Percentiles rank a stretch among this genome's conserved stretches.
Evolutionary conservation across 441 rosid genomes (phyloP).

Genomic region (Monsonia emarginata): DNA sequence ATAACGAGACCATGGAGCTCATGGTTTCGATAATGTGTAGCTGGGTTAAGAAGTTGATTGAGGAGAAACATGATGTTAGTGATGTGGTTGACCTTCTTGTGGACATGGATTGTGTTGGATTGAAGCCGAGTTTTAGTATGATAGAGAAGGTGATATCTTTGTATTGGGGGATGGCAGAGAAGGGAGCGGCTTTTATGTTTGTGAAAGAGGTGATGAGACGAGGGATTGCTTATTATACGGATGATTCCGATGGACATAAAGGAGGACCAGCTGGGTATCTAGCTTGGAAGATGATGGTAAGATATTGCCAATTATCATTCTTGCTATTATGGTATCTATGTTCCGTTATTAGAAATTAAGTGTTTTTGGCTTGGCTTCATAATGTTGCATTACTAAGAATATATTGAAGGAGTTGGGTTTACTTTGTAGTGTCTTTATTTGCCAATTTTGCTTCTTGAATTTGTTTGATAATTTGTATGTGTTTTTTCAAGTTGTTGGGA

Average conservation of each 20-base stretch:
- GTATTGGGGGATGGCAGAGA: conserved; percentile 69
- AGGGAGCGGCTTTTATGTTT: conserved; percentile 49
- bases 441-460: neutral
- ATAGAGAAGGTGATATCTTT: conserved; percentile 75
- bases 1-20: conserved; percentile 80
- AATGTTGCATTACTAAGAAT: neutral
- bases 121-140: conserved; percentile 81
- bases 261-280: conserved; percentile 87
- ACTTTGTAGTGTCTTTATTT: neutral
- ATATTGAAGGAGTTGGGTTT: neutral
- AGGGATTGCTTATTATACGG: conserved; percentile 32
- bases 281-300: conserved; percentile 90
- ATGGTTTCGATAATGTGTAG: conserved; percentile 86
- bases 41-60: conserved; percentile 71
- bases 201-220: conserved; percentile 61
- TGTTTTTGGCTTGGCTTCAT: neutral
- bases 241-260: conserved; percentile 42
- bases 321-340: neutral
- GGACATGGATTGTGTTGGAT: conserved; percentile 86
- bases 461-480: neutral
- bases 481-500: neutral
- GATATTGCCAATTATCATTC: conserved; percentile 5
- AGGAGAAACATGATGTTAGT: conserved; percentile 41
- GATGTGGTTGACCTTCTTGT: conserved; percentile 68
- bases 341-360: neutral